Evolutionary conservation across 177 flowering plant genomes (phyloP).

Genomic region (Telopea speciosissima): DNA sequence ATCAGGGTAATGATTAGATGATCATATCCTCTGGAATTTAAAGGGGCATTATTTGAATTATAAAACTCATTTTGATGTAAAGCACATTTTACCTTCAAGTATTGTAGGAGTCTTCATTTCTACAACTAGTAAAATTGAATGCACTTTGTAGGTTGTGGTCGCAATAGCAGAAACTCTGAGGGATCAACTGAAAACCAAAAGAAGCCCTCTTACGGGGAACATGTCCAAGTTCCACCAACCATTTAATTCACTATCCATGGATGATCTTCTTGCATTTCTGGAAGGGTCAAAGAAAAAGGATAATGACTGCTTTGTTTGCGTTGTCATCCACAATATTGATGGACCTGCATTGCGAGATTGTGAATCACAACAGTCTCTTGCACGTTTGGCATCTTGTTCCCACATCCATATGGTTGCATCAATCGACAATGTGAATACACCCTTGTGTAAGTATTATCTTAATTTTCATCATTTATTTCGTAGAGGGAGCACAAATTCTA

Average conservation of each 20-base stretch:
- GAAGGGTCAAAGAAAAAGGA: slow-evolving; percentile 44
- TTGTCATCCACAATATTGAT: slow-evolving; percentile 83
- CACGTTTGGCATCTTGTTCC: slow-evolving; percentile 75
- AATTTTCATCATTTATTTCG: not conserved
- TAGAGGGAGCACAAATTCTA: not conserved
- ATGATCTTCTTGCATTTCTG: slow-evolving; percentile 69
- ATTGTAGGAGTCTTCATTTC: not conserved
- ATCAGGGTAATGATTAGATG: not conserved
- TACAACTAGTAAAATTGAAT: not conserved
- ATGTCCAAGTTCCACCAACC: slow-evolving; percentile 50
- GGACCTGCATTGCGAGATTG: slow-evolving; percentile 87
- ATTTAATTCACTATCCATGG: slow-evolving; percentile 63
- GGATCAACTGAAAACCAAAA: slow-evolving; percentile 55
- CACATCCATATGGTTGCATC: slow-evolving; percentile 80
- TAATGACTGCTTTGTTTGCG: slow-evolving; percentile 50
- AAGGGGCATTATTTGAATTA: not conserved
- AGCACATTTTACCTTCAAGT: not conserved
- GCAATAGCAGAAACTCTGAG: slow-evolving; percentile 69
- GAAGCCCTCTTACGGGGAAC: slow-evolving; percentile 26
- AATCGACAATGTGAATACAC: slow-evolving; percentile 87
- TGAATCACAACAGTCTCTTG: slow-evolving; percentile 81
- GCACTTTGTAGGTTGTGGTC: slow-evolving; percentile 43
- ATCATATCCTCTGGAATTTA: not conserved
- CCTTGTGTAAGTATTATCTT: slow-evolving; percentile 57
- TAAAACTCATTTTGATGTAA: not conserved